A percentile compares a stretch with the other conserved stretches of the same genome.
These are phyloP conservation scores for Gonium pectorale DNA, from an alignment of 139 green algal genomes.

Conservation along the genomic window DNA sequence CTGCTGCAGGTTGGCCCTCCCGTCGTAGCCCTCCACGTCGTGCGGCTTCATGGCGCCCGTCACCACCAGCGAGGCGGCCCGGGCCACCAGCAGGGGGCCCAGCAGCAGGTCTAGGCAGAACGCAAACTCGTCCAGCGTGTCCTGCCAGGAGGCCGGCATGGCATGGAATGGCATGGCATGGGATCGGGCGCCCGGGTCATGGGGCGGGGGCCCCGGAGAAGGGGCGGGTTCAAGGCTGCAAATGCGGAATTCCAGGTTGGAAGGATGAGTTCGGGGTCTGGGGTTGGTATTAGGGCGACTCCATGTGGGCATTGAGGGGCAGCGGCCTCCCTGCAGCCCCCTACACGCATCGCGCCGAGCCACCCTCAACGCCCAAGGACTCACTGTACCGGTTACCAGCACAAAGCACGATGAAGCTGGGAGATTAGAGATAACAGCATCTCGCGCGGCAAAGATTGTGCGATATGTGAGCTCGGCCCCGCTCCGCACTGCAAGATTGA, in stretches of 20 bases:
- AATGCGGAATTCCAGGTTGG: too few species aligned
- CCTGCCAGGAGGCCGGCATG: too few species aligned
- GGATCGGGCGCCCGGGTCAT: too few species aligned
- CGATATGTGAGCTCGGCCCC: slow-evolving; percentile 33
- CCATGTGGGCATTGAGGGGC: too few species aligned
- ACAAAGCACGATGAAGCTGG: background rate
- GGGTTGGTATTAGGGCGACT: too few species aligned
- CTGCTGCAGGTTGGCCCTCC: slow-evolving; percentile 46
- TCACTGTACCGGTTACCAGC: slow-evolving; percentile 45
- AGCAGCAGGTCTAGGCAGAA: slow-evolving; percentile 53
- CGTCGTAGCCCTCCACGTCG: slow-evolving; percentile 48
- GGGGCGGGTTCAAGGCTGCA: too few species aligned
- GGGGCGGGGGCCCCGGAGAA: too few species aligned
- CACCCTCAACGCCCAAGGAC: too few species aligned
- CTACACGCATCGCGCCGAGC: too few species aligned
- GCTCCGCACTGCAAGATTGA: slow-evolving; percentile 14
- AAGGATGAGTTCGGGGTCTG: too few species aligned
- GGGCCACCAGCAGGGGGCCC: background rate
- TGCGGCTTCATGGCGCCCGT: slow-evolving; percentile 56
- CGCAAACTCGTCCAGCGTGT: slow-evolving; percentile 58
- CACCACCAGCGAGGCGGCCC: background rate
- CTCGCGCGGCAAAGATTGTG: slow-evolving; percentile 21
- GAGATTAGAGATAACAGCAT: background rate
- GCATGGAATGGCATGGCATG: background rate
- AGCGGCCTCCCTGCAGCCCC: too few species aligned